phyloP scores from a whole-genome alignment of 352 stramenopile species.

The Phytophthora brassicae region DNA sequence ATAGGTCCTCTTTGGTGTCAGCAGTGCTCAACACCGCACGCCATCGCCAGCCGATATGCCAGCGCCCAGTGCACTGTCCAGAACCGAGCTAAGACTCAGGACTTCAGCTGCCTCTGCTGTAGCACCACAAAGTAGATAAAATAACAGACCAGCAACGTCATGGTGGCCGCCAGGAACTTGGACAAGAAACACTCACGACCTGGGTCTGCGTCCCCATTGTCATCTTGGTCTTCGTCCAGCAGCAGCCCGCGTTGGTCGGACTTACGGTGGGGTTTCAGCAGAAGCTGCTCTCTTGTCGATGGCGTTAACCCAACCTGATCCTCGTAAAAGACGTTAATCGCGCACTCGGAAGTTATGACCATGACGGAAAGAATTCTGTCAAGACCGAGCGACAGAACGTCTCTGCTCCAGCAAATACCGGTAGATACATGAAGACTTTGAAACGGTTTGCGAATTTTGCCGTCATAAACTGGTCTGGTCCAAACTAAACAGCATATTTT shows the following conservation, averaged over 20 bases:
- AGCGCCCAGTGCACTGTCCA: conserved; percentile 3
- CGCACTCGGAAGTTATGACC: conserved; percentile 15
- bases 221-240: conserved; percentile 3
- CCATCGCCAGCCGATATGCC: conserved; percentile 12
- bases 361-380: conserved; percentile 5
- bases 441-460: too few relatives aligned
- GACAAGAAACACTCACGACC: conserved; percentile 49
- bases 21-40: too few relatives aligned
- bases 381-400: background rate
- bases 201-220: conserved; percentile 20
- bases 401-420: background rate
- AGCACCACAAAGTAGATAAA: conserved; percentile 57
- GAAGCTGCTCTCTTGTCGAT: conserved; percentile 27
- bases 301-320: conserved; percentile 22
- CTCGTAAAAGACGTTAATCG: conserved; percentile 16
- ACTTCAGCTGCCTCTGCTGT: conserved; percentile 13
- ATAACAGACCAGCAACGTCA: conserved; percentile 38
- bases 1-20: too few relatives aligned
- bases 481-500: too few relatives aligned
- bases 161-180: conserved; percentile 39
- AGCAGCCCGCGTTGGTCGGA: conserved; percentile 9
- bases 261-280: conserved; percentile 21
- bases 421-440: background rate
- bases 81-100: conserved; percentile 7
- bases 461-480: too few relatives aligned